Conservation (phyloP, 1,284 basidiomycete species). For the Cystobasidiaceae sp. region DNA sequence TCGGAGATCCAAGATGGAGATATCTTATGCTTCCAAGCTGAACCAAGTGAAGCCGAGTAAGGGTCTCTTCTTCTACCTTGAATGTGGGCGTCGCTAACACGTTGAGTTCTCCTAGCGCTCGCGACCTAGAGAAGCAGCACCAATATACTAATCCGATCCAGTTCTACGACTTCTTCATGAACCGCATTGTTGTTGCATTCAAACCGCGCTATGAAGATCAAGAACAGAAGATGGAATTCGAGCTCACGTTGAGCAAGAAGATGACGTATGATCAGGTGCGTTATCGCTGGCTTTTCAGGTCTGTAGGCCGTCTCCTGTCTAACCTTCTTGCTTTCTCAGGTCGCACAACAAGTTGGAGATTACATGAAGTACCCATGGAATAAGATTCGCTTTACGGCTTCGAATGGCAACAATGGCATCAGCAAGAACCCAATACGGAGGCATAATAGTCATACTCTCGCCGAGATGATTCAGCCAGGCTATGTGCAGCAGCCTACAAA, state of each 20-base stretch:
- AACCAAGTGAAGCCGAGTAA: constrained; percentile 89
- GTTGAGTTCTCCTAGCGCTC: constrained; percentile 20
- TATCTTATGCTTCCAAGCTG: constrained; percentile 98
- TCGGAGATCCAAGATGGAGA: constrained; percentile 99
- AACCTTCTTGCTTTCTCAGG: constrained; percentile 53
- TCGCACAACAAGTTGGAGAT: constrained; percentile 91
- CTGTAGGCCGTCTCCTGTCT: constrained; percentile 19
- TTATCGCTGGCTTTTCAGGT: constrained; percentile 31
- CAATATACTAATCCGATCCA: constrained; percentile 90
- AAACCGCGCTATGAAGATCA: constrained; percentile 73
- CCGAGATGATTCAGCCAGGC: constrained; percentile 88
- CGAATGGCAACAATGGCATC: constrained; percentile 78
- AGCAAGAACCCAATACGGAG: constrained; percentile 88
- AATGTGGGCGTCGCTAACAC: background rate
- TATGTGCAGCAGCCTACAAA: constrained; percentile 80
- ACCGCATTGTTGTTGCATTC: constrained; percentile 94
- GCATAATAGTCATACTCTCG: constrained; percentile 87
- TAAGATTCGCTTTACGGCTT: constrained; percentile 96
- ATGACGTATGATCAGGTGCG: constrained; percentile 92
- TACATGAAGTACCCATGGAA: constrained; percentile 87
- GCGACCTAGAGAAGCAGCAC: constrained; percentile 80
- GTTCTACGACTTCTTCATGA: constrained; percentile 98
- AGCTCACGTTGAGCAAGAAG: constrained; percentile 92
- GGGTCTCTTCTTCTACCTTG: no score
- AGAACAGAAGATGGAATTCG: constrained; percentile 72